Percentiles rank a stretch among this genome's conserved stretches.
Evolutionary conservation across 345 rosid genomes (phyloP).

Genomic region (Passiflora organensis): DNA sequence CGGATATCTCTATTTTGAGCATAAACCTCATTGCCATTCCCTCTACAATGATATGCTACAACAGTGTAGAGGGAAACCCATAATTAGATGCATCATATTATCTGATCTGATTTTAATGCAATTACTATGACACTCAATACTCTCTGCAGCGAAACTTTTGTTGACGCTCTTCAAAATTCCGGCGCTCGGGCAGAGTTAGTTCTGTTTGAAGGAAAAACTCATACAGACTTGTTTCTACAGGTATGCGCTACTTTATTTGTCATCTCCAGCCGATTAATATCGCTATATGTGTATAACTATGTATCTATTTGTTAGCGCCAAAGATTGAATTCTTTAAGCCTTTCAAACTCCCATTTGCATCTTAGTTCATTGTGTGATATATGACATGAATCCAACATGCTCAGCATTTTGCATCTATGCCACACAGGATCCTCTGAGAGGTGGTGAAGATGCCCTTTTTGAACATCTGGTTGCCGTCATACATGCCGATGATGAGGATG

Average conservation of each 20-base stretch:
- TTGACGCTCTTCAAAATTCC: slow-evolving; percentile 14
- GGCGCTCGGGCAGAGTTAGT: slow-evolving; percentile 22
- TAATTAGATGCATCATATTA: too few species aligned
- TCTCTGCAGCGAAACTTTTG: slow-evolving; percentile 18
- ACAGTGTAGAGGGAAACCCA: too few species aligned
- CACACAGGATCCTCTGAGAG: slow-evolving; percentile 32
- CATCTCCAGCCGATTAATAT: not conserved
- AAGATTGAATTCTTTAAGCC: not conserved
- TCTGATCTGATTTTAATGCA: too few species aligned
- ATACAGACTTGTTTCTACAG: slow-evolving; percentile 31
- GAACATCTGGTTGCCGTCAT: slow-evolving; percentile 21
- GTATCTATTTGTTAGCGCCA: too few species aligned
- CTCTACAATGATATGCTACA: too few species aligned
- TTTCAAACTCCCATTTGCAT: not conserved
- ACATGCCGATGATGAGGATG: slow-evolving; percentile 24
- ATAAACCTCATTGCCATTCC: too few species aligned
- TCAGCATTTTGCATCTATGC: too few species aligned
- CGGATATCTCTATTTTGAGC: too few species aligned
- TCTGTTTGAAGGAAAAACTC: slow-evolving; percentile 28
- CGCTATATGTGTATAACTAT: too few species aligned
- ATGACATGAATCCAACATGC: not conserved
- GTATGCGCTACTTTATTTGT: slow-evolving; percentile 5
- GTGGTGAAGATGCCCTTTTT: slow-evolving; percentile 25
- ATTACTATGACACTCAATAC: too few species aligned
- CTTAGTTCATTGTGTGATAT: not conserved